Evolutionary conservation across 2,329 filamentous ascomycete genomes (phyloP), one percentile per base, ranked within the genome.

Genomic region (Rutstroemia sp.): DNA sequence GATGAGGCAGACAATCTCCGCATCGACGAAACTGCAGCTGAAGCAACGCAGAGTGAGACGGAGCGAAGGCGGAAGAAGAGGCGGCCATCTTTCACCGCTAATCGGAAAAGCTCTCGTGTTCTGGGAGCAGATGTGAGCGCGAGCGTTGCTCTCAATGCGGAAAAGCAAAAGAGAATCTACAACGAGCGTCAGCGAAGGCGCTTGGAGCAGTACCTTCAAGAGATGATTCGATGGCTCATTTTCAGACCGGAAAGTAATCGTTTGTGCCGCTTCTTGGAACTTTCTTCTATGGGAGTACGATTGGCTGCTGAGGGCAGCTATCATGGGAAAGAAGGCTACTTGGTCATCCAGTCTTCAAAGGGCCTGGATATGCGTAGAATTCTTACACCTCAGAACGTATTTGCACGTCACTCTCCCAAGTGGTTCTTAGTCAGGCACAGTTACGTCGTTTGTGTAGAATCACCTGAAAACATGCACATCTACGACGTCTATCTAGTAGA

Each of bases 401-500:
- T 91, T 67, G 83, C 84, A 52, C 83, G 91, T 12, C 92, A 96
- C 72, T 87, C 84, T 59, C 89, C 91, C 17, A 96, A 96, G 71
- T 99, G 94, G 94, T 99, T 99, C 69, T 77, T 97, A 19, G 91
- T 99, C n/a, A 81, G 94, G 51, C 92, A 97, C 72, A 97, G 91
- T 74, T 99, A 99, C 68, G 86, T 99, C 58, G 92, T 96, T 46
- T 96, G 92, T 64, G 92, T 97, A n/a, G 92, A 97, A 69, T 96
- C 94, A 0, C 94, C 94, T 0, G 92, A 97, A 70, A 95, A 95
- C 65, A 95, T 97, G 88, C 92, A 96, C 67, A 95, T 97, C 37
- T 96, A 96, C 70, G 95, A 99, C 72, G 94, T 99, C 21, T 97
- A 96, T 71, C 79, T 99, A n/a, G 89, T 97, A 25, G 94, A 99